These are phyloP conservation scores for Sporopachydermia lactativora DNA, from an alignment of 805 yeast genomes.

Conservation along the genomic window DNA sequence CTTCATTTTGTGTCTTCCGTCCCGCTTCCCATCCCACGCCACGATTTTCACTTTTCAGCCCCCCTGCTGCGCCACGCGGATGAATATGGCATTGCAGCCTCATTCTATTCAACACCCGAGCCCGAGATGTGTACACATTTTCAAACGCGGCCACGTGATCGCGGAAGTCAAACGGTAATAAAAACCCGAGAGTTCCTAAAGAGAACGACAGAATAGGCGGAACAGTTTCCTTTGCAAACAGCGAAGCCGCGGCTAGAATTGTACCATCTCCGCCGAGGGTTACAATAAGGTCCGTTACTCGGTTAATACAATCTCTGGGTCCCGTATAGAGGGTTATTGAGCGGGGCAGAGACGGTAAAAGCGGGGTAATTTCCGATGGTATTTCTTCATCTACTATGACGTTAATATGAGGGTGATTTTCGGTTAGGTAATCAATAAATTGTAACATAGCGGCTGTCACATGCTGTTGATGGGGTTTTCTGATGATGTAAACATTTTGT, in stretches of 20 bases:
- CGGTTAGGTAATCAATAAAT: constrained; percentile 43
- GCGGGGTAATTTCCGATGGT: constrained; percentile 46
- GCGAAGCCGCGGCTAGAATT: constrained; percentile 67
- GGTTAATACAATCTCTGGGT: constrained; percentile 35
- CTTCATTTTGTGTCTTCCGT: too few relatives aligned
- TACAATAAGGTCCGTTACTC: constrained; percentile 65
- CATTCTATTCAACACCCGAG: constrained; percentile 61
- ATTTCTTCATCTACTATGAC: constrained; percentile 66
- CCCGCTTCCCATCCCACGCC: too few relatives aligned
- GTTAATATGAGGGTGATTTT: constrained; percentile 54
- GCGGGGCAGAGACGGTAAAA: constrained; percentile 8
- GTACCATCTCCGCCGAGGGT: constrained; percentile 98
- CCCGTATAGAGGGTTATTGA: constrained; percentile 45
- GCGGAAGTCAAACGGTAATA: constrained; percentile 72
- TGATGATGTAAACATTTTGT: constrained; percentile 63
- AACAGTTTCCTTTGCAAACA: constrained; percentile 54
- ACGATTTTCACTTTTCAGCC: constrained; percentile 4
- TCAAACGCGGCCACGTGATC: constrained; percentile 47
- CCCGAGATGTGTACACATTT: constrained; percentile 50
- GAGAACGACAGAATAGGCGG: constrained; percentile 89
- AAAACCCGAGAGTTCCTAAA: constrained; percentile 80
- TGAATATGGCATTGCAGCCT: constrained; percentile 65
- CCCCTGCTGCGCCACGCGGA: constrained; percentile 10
- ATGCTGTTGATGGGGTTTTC: constrained; percentile 64
- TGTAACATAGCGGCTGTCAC: constrained; percentile 54